A percentile compares a stretch with the other conserved stretches of the same genome.
Evolutionary conservation across 805 yeast genomes (phyloP).

Genomic region (Metschnikowia continentalis): DNA sequence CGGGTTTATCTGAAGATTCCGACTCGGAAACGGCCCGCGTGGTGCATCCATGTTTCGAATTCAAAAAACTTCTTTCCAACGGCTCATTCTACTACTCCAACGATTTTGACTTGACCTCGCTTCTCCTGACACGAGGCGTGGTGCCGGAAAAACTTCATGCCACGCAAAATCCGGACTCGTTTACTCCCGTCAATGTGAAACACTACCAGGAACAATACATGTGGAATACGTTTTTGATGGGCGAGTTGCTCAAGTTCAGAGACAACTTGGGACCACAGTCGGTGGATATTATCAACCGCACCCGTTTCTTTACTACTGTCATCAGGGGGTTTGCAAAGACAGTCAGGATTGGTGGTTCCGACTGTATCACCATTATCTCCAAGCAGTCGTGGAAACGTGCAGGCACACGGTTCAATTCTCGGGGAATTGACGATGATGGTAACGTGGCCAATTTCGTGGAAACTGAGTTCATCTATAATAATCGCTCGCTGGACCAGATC

Average conservation of each 20-base stretch:
- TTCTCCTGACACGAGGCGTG: constrained; percentile 72
- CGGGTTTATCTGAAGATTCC: constrained; percentile 21
- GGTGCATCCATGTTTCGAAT: constrained; percentile 75
- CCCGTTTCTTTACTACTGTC: constrained; percentile 82
- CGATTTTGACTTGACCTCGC: constrained; percentile 88
- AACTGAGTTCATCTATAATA: constrained; percentile 73
- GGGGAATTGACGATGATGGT: constrained; percentile 21
- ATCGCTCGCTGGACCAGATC: constrained; percentile 41
- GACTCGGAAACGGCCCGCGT: constrained; percentile 20
- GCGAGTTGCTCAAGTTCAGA: constrained; percentile 72
- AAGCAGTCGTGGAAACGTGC: constrained; percentile 83
- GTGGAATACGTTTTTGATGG: constrained; percentile 95
- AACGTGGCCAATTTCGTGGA: constrained; percentile 22
- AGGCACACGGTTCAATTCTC: constrained; percentile 21
- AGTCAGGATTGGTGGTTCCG: constrained; percentile 38
- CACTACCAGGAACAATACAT: constrained; percentile 79
- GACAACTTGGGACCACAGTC: constrained; percentile 60
- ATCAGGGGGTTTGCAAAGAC: constrained; percentile 95
- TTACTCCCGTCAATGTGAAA: constrained; percentile 13
- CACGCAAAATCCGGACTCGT: constrained; percentile 1
- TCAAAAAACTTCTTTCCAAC: constrained; percentile 71
- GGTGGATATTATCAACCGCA: constrained; percentile 61
- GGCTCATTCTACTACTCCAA: constrained; percentile 92
- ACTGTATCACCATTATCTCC: constrained; percentile 71
- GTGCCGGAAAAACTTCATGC: constrained; percentile 21